Base-by-base conservation (phyloP, 345 rosid species). In the Eucalyptus albens region DNA sequence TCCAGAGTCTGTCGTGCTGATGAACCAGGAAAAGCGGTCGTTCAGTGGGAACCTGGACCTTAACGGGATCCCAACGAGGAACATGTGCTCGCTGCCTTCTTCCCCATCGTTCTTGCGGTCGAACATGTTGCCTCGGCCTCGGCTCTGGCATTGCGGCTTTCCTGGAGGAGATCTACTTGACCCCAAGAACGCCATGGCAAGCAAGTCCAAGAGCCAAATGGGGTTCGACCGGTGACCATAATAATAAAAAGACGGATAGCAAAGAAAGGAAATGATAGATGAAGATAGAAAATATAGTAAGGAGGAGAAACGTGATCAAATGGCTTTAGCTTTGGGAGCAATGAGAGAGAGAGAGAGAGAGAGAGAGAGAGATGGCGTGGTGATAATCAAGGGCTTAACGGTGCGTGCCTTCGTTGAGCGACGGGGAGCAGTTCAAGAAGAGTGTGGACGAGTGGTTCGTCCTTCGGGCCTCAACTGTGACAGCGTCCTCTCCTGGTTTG, bases 31-130 rank as follows among this genome's bases (percentile, higher is more conserved):
- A 59, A 26, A 90, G 2, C 89, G 72, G 50, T 93, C 93, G 16
- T 96, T 94, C 60, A n/a, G 90, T 12, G 98, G 98, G 9, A 98
- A 97, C 89, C 93, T 94, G 81, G 92, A 91, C 91, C 93, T 98
- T 1, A 97, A 96, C 83, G 96, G 97, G 19, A 89, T 91, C 59
- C 94, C 89, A 44, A 92, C 93, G 8, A 77, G 88, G 86, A 95
- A 92, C n/a, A 94, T 93, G 2, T 97, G 99, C 88, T 93, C 93
- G 11, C 92, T 92, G 86, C 90, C 91, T 49, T 92, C 95, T 86
- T 92, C 93, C 45, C 91, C 95, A 33, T 87, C 94, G 24, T 72
- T 17, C 44, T 90, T 94, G 85, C 91, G 92, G 22, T 94, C 95
- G 1, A 92, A 94, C 55, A 87, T 85, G 13, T 93, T 94, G 11